Conservation (phyloP, 495 filamentous ascomycete species). For the Ascodesmis nigricans region DNA sequence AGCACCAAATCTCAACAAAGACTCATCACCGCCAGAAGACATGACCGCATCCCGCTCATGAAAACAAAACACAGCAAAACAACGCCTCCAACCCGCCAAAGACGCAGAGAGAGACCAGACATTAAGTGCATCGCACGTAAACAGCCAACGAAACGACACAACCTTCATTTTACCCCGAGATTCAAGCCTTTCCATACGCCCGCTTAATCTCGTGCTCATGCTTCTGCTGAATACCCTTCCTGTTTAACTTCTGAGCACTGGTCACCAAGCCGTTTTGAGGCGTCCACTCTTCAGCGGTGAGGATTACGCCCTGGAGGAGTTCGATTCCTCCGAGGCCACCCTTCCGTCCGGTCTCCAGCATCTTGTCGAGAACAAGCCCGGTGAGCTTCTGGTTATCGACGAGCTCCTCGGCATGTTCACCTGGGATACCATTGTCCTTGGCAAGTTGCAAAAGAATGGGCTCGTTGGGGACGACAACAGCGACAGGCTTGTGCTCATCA, state of each 20-base stretch:
- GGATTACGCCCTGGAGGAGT: constrained; percentile 75
- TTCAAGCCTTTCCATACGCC: constrained; percentile 37
- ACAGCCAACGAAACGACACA: too few relatives aligned
- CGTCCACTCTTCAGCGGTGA: constrained; percentile 95
- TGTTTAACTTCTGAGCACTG: constrained; percentile 58
- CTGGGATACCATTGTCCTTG: constrained; percentile 43
- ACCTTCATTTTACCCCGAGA: too few relatives aligned
- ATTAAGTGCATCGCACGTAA: too few relatives aligned
- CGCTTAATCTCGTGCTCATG: constrained; percentile 42
- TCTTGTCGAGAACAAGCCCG: constrained; percentile 52
- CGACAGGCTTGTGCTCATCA: constrained; percentile 64
- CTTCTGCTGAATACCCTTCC: constrained; percentile 41
- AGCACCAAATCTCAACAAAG: too few relatives aligned
- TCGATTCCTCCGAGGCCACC: constrained; percentile 70
- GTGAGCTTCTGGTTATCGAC: constrained; percentile 71
- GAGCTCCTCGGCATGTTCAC: constrained; percentile 46
- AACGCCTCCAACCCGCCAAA: too few relatives aligned
- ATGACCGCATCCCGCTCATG: too few relatives aligned
- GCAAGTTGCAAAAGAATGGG: constrained; percentile 69
- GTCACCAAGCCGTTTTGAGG: constrained; percentile 65
- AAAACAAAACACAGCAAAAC: too few relatives aligned
- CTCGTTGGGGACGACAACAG: constrained; percentile 84
- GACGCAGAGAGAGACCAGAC: too few relatives aligned
- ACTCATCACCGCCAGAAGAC: too few relatives aligned
- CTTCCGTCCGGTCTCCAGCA: constrained; percentile 50